Base-by-base conservation (phyloP, 2,329 filamentous ascomycete genomes). In the Rugonectria rugulosa region DNA sequence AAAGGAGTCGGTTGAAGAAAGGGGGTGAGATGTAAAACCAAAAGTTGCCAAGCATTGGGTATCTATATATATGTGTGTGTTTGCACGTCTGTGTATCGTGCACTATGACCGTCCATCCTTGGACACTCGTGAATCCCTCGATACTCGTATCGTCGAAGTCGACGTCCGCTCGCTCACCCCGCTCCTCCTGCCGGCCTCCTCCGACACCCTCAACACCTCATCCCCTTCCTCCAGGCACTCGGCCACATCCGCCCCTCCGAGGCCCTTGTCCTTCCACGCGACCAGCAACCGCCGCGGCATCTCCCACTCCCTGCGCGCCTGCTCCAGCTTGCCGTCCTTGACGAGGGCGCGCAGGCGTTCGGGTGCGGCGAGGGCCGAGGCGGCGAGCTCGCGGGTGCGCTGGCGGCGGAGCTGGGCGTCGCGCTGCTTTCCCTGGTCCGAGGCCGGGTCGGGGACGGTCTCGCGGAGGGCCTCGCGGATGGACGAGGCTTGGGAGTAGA, bases 291-390 rank as follows among this genome's bases (percentile, higher is more conserved):
- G 72, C 59, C 80, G 75, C 26, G 84, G 82, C 71, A 80, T 72
- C 65, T 79, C 77, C 83, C 85, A 88, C 58, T 81, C 77, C 54
- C 72, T 73, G 63, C 78, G 79, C 2, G 89, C 89, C 56, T 88
- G 85, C 17, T 87, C 82, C 27, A 78, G 66, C 61, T 79, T 83
- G 23, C 88, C 89, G 45, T 85, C 80, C 8, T 72, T 75, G 12
- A 89, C 77, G 56, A 92, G 73, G 27, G 68, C 69, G 56, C 81
- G 79, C 58, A 94, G 68, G 63, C 83, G 78, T 27, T 79, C 80
- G 34, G 88, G 88, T 4, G 84, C 81, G 6, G 79, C 81, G 6
- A 92, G 71, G 6, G 86, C 86, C 75, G 87, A 86, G 53, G 75
- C 75, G 5, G 88, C 89, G 6, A 88, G 78, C 64, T 86, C 78